phyloP scores from a whole-genome alignment of 148 eudicot genomes.

The Nyssa sinensis region DNA sequence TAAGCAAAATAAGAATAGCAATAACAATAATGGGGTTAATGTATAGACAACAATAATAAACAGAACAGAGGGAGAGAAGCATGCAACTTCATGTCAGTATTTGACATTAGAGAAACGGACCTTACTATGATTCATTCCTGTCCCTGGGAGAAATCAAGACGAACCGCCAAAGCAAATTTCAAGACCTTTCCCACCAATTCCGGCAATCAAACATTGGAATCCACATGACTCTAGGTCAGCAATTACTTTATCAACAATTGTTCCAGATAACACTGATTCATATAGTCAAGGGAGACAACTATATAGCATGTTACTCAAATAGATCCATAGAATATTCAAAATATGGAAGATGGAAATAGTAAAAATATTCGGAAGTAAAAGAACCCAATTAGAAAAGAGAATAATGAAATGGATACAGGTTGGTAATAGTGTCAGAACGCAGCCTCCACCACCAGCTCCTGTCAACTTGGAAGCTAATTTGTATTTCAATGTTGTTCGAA shows the following conservation, averaged over 20 bases:
- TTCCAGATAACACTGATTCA: constrained; percentile 53
- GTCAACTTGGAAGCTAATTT: constrained; percentile 80
- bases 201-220: constrained; percentile 77
- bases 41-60: background rate
- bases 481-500: constrained; percentile 74
- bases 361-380: background rate
- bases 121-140: background rate
- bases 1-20: background rate
- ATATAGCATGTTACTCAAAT: background rate
- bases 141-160: constrained; percentile 17
- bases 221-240: constrained; percentile 77
- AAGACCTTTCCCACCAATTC: constrained; percentile 72
- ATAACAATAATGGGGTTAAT: background rate
- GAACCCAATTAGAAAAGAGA: background rate
- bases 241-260: constrained; percentile 63
- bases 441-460: constrained; percentile 99
- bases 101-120: background rate
- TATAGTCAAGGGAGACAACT: constrained; percentile 38
- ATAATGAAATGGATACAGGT: constrained; percentile 64
- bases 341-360: background rate
- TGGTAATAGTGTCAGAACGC: constrained; percentile 85
- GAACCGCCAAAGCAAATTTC: constrained; percentile 48
- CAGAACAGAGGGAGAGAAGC: background rate
- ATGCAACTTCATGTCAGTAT: background rate
- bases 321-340: background rate